Evolutionary conservation across 225 moss, liverwort and hornwort species (phyloP).

Genomic region (Marchantia polymorpha): DNA sequence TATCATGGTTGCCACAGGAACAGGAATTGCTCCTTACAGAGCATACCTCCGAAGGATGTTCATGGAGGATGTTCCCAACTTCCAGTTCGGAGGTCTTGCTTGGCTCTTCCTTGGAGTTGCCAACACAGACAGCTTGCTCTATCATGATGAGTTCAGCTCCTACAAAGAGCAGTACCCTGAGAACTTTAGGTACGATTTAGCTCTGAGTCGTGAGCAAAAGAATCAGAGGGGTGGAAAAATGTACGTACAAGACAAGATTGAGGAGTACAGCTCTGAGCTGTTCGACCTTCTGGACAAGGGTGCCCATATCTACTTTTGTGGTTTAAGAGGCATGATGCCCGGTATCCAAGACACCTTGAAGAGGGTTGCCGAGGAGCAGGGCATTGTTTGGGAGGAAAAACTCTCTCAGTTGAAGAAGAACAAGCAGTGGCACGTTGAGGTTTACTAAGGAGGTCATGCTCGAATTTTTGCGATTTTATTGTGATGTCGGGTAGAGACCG

Average conservation of each 20-base stretch:
- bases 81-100: conserved; percentile 78
- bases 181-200: conserved; percentile 85
- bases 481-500: background rate
- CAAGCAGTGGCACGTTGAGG: conserved; percentile 99
- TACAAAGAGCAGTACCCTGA: conserved; percentile 58
- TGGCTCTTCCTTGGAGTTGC: conserved; percentile 98
- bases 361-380: conserved; percentile 75
- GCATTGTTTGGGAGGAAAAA: conserved; percentile 76
- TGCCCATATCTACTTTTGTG: conserved; percentile 98
- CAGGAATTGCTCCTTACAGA: conserved; percentile 96
- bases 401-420: conserved; percentile 76
- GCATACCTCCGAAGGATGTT: conserved; percentile 87
- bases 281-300: conserved; percentile 79
- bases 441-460: conserved; percentile 49
- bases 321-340: conserved; percentile 96
- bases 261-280: conserved; percentile 82
- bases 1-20: conserved; percentile 98
- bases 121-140: conserved; percentile 80
- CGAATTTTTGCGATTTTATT: background rate
- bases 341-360: conserved; percentile 89
- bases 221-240: conserved; percentile 78
- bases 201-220: conserved; percentile 82
- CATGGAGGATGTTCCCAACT: conserved; percentile 80
- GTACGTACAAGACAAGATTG: conserved; percentile 99
- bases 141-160: conserved; percentile 69